Conservation (phyloP, 495 filamentous ascomycete genomes). For the Xylaria flabelliformis region DNA sequence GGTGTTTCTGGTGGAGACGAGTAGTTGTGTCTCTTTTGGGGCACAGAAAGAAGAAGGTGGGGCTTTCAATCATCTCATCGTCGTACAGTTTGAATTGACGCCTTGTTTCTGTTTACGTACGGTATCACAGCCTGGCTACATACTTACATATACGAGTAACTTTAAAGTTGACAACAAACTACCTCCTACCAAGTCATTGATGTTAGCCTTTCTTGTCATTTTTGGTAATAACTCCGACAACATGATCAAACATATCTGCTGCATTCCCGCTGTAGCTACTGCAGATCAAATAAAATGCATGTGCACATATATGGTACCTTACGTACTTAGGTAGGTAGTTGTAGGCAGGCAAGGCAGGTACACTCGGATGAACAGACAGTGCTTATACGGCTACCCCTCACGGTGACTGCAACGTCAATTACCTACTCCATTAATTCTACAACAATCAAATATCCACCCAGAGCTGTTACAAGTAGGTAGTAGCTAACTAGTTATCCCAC, state of each 20-base stretch:
- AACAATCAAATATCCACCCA: no score
- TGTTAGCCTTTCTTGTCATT: neutral
- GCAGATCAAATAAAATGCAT: neutral
- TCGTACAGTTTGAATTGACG: neutral
- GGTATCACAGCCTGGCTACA: neutral
- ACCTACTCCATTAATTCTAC: no score
- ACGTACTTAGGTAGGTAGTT: no score
- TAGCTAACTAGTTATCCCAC: neutral
- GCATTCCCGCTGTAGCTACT: neutral
- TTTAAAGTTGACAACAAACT: no score
- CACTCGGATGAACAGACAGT: no score
- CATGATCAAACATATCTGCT: neutral
- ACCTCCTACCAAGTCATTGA: neutral
- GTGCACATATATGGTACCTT: neutral
- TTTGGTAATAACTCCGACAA: neutral
- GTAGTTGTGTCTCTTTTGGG: conserved; percentile 8
- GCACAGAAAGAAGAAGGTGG: neutral
- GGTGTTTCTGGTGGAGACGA: conserved; percentile 15
- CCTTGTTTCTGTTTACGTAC: neutral
- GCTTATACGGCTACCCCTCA: no score
- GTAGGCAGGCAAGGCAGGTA: no score
- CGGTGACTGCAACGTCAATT: no score
- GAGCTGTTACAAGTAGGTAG: neutral
- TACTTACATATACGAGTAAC: neutral
- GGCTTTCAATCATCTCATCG: conserved; percentile 1